Base-by-base conservation (phyloP, 805 yeast species). In the Debaryomyces maramus region DNA sequence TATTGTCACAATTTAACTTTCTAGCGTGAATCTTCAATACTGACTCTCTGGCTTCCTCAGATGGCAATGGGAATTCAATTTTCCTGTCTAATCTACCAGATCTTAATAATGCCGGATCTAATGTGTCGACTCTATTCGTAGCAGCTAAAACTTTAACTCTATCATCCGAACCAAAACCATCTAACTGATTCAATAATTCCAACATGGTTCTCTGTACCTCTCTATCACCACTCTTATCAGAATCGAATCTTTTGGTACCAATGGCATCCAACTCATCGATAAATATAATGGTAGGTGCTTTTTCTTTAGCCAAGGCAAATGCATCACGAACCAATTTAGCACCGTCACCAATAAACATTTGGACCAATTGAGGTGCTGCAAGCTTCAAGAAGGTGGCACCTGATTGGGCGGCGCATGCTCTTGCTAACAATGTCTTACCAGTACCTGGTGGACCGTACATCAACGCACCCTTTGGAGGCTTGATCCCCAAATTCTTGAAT, bases 71-170 rank as follows among this genome's bases (percentile, higher is more conserved):
- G 68, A 93, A 93, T 70, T 93, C 99, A 55, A 93, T 91, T 65
- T 93, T 93, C 67, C 99, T 81, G 69, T 93, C 99, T 60, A 93
- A 77, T 70, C 99, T 83, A 57, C 99, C 99, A 1, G 97, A 88
- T 74, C 99, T 85, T 57, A 93, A 74, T 58, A 93, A 71, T 2
- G 99, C 99, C n/a, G 99, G 99, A 70, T 93, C 99, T 54, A 93
- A 75, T 10, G 90, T 95, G 61, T 93, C 99, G 28, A 93, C 97
- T 73, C 99, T 84, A 65, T 93, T 93, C 3, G 99, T 93, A 30
- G 99, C 99, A 10, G 98, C 98, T 49, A 93, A 75, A 32, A 93
- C 98, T 67, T 93, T 93, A 41, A 93, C 99, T 50, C 97, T 75
- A 60, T 93, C 99, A 66, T 93, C 98, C 17, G 96, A 85, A 22